Evolutionary conservation across 805 yeast species (phyloP).

Genomic region (Metschnikowia lunata): DNA sequence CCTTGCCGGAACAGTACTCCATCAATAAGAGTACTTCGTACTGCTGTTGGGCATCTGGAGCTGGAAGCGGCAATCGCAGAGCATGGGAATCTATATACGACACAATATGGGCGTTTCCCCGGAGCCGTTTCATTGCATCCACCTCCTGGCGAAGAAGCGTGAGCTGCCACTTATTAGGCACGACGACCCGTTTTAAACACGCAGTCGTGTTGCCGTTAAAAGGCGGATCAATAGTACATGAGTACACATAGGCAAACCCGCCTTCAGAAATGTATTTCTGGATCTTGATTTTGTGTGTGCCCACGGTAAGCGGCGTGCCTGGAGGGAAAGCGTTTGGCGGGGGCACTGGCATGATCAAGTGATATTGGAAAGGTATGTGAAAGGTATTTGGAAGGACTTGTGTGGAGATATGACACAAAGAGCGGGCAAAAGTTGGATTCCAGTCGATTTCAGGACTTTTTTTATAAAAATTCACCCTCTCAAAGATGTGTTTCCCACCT

Average conservation of each 20-base stretch:
- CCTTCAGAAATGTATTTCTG: constrained; percentile 77
- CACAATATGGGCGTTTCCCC: constrained; percentile 77
- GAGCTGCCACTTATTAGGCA: constrained; percentile 82
- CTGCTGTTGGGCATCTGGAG: constrained; percentile 33
- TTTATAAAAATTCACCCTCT: too few species aligned
- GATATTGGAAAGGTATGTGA: background rate
- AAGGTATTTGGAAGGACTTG: background rate
- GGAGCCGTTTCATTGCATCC: constrained; percentile 89
- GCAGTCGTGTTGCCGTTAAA: constrained; percentile 53
- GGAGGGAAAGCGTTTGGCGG: constrained; percentile 64
- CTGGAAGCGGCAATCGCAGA: constrained; percentile 46
- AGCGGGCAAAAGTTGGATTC: too few species aligned
- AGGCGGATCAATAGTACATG: constrained; percentile 65
- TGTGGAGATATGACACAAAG: background rate
- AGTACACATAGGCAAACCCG: constrained; percentile 94
- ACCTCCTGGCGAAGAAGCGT: constrained; percentile 89
- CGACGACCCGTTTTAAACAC: constrained; percentile 91
- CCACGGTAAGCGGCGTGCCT: constrained; percentile 78
- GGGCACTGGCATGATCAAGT: constrained; percentile 29
- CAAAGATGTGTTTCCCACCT: too few species aligned
- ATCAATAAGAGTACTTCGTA: constrained; percentile 76
- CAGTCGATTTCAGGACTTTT: too few species aligned
- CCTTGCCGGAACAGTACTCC: constrained; percentile 76
- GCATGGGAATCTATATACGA: constrained; percentile 96
- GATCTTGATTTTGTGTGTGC: constrained; percentile 70